Conservation (phyloP, 1,284 basidiomycete species). For the Leucoagaricus sp. region DNA sequence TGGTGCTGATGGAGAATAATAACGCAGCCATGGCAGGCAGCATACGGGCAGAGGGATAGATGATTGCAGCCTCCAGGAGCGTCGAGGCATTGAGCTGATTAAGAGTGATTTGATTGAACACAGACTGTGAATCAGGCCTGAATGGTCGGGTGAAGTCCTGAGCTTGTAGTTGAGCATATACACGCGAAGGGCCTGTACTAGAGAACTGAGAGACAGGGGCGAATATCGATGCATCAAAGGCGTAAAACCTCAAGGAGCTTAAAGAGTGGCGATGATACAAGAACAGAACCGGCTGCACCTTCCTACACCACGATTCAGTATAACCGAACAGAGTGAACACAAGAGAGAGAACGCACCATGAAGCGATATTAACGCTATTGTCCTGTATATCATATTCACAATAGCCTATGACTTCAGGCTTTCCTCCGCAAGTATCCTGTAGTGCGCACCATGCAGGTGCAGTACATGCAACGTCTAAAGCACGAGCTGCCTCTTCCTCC, state of each 20-base stretch:
- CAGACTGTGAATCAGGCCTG: not conserved
- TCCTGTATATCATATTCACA: conserved; percentile 21
- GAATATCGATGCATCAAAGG: conserved; percentile 42
- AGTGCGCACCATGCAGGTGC: conserved; percentile 28
- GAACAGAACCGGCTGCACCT: conserved; percentile 33
- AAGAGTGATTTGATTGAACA: conserved; percentile 11
- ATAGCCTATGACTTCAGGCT: conserved; percentile 33
- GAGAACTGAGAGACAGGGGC: conserved; percentile 21
- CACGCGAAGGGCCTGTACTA: conserved; percentile 4
- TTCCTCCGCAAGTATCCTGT: conserved; percentile 26
- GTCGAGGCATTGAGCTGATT: conserved; percentile 31
- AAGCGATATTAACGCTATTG: conserved; percentile 16
- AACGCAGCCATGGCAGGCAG: conserved; percentile 16
- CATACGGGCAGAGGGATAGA: conserved; percentile 10
- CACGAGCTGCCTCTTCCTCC: conserved; percentile 17
- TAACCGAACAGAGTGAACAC: conserved; percentile 13
- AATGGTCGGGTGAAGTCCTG: conserved; percentile 34
- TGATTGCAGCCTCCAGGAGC: conserved; percentile 12
- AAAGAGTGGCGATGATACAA: conserved; percentile 52
- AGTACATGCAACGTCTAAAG: conserved; percentile 19
- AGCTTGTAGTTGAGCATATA: conserved; percentile 19
- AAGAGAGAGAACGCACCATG: conserved; percentile 13
- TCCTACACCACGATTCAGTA: conserved; percentile 18
- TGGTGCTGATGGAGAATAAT: conserved; percentile 13
- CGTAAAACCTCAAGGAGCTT: conserved; percentile 56